These are phyloP conservation scores for Curvularia spicifera DNA, from an alignment of 2,329 filamentous ascomycete species.

Conservation along the genomic window DNA sequence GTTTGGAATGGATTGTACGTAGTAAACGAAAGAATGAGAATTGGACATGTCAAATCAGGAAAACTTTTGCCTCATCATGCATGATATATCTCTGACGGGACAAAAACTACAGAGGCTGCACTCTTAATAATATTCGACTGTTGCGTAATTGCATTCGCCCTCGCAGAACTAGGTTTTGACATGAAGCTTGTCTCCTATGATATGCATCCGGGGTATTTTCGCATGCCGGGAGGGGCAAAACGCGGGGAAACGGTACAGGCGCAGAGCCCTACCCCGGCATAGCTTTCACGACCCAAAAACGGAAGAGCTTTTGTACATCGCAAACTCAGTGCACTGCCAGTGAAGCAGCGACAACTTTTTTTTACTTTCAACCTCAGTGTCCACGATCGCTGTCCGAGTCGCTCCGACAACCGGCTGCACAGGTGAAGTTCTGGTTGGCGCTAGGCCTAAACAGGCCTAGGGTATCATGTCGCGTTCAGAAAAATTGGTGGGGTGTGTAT, in stretches of 20 bases:
- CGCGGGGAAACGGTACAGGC: slow-evolving; percentile 15
- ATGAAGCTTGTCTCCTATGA: neutral
- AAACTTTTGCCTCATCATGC: neutral
- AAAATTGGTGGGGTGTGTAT: slow-evolving; percentile 31
- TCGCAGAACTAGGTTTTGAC: neutral
- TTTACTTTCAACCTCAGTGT: neutral
- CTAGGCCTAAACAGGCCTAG: slow-evolving; percentile 30
- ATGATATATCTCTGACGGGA: neutral
- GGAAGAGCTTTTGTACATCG: slow-evolving; percentile 2
- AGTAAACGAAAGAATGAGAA: slow-evolving; percentile 36
- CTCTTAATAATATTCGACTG: neutral
- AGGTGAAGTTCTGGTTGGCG: slow-evolving; percentile 13
- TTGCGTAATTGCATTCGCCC: neutral
- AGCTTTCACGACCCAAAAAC: slow-evolving; percentile 9
- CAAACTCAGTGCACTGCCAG: neutral
- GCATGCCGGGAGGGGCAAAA: slow-evolving; percentile 14
- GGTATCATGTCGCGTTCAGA: slow-evolving; percentile 31
- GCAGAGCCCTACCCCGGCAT: slow-evolving; percentile 5
- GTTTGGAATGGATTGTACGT: slow-evolving; percentile 36
- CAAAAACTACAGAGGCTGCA: neutral
- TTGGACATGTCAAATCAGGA: slow-evolving; percentile 20
- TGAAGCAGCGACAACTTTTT: neutral
- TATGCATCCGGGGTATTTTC: slow-evolving; percentile 21
- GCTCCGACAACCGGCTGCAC: slow-evolving; percentile 36
- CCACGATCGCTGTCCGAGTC: slow-evolving; percentile 9